Percentiles rank a stretch among this genome's conserved stretches.
Conservation (phyloP, 352 stramenopile genomes). For the Peronospora tabacina region DNA sequence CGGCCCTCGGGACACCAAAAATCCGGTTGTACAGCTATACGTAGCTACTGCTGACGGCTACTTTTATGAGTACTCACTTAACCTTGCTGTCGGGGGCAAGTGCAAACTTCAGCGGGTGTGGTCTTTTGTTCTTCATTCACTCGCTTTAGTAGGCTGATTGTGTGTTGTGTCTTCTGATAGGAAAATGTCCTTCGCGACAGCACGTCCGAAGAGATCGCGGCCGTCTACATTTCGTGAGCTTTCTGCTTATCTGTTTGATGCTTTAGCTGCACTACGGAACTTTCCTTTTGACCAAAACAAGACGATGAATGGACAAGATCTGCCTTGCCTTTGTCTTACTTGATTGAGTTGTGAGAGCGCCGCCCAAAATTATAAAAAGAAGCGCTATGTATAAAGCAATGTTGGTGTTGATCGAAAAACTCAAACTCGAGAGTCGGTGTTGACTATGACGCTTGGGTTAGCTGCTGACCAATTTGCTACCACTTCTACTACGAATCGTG, state of each 20-base stretch:
- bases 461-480: slow-evolving; percentile 4
- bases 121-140: neutral
- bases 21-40: slow-evolving; percentile 61
- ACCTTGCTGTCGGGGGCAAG: slow-evolving; percentile 57
- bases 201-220: slow-evolving; percentile 79
- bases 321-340: slow-evolving; percentile 68
- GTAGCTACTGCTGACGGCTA: slow-evolving; percentile 73
- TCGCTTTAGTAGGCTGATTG: slow-evolving; percentile 4
- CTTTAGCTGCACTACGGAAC: neutral
- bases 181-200: slow-evolving; percentile 80
- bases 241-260: neutral
- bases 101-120: slow-evolving; percentile 67
- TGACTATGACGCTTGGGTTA: slow-evolving; percentile 18
- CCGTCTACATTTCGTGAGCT: slow-evolving; percentile 68
- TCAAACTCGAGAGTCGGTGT: slow-evolving; percentile 15
- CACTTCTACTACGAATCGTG: slow-evolving; percentile 9
- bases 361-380: slow-evolving; percentile 14
- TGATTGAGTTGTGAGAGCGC: slow-evolving; percentile 85
- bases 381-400: slow-evolving; percentile 12
- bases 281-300: neutral
- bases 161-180: slow-evolving; percentile 22
- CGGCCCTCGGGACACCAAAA: slow-evolving; percentile 45
- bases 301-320: slow-evolving; percentile 78
- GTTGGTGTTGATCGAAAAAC: slow-evolving; percentile 7
- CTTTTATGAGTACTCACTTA: slow-evolving; percentile 86